phyloP scores from a whole-genome alignment of 2,329 filamentous ascomycete genomes.

The Magnaporthiopsis incrustans region DNA sequence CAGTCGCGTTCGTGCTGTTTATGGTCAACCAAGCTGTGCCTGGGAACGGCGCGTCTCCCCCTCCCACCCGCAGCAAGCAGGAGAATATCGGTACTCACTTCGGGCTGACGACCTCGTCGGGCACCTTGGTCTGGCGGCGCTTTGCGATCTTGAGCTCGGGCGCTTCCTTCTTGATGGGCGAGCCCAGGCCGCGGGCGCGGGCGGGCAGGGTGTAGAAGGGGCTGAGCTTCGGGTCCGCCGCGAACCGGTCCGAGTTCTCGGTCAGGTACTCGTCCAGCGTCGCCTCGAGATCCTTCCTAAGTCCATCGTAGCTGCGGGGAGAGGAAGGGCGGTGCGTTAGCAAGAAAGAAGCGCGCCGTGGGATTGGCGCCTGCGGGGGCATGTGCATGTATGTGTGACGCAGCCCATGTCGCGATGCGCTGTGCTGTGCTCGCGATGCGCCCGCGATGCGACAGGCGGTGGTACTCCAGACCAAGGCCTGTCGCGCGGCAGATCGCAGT shows the following conservation, averaged over 20 bases:
- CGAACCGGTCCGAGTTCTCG: constrained; percentile 58
- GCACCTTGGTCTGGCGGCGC: constrained; percentile 36
- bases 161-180: constrained; percentile 52
- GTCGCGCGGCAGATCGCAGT: not conserved
- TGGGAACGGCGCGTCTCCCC: too few species aligned
- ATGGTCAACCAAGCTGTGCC: too few species aligned
- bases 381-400: constrained; percentile 4
- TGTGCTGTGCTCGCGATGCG: too few species aligned
- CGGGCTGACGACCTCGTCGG: constrained; percentile 33
- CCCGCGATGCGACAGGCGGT: not conserved
- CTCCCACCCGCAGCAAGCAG: not conserved
- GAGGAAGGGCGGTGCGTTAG: constrained; percentile 11
- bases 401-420: not conserved
- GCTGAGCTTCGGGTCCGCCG: constrained; percentile 54
- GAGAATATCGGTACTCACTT: constrained; percentile 29
- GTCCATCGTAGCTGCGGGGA: constrained; percentile 50
- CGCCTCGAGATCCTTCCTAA: constrained; percentile 76
- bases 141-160: constrained; percentile 37
- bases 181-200: constrained; percentile 50
- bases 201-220: constrained; percentile 61
- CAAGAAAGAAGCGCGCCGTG: not conserved
- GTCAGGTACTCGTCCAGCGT: constrained; percentile 67
- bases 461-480: too few species aligned
- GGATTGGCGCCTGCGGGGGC: too few species aligned
- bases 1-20: too few species aligned